Evolutionary conservation across 352 stramenopile species (phyloP), one percentile per base, ranked within the genome.

Genomic region (Phytopythium vexans): DNA sequence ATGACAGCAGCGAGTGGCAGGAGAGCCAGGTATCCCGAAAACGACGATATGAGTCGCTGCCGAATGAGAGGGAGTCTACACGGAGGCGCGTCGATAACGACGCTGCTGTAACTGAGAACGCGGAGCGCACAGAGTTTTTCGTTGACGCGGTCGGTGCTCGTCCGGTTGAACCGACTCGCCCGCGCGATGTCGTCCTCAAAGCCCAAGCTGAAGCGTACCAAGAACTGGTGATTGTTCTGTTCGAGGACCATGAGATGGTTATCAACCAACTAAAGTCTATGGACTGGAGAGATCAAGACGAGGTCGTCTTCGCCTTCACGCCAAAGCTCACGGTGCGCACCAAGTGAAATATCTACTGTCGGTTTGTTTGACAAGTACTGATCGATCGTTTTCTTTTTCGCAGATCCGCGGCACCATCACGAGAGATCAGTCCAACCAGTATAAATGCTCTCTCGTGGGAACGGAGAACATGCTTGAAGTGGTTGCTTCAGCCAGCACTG

Each of bases 171-270:
- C 53, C 53, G 15, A 37, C 59, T 14, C 72, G 66, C 4, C 65
- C 54, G 7, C 68, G 62, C 45, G 61, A 81, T 60, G 51, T 66
- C 54, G 47, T 62, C 6, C 50, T 71, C n/a, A 65, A 81, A 52
- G 54, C 64, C 34, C 71, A 69, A 38, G 78, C 83, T 4, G 72
- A 83, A 0, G 58, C 64, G 31, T 92, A 92, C 47, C 71, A 88
- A 41, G 70, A 84, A 45, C 42, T 92, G 11, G 45, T 92, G 46
- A 53, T 60, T n/a, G 54, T 74, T 38, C 53, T 89, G 33, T 81
- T 90, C 36, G 60, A 60, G 40, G 64, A 86, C 61, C 63, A 54
- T 37, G 52, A 78, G 7, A 62, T 68, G 7, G 58, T 86, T 49
- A 58, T 77, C 33, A 38, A 42, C 31, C 33, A 46, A 8, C 33